These are phyloP conservation scores for Filosporella fistucella DNA, from an alignment of 495 filamentous ascomycete genomes.

Conservation along the genomic window DNA sequence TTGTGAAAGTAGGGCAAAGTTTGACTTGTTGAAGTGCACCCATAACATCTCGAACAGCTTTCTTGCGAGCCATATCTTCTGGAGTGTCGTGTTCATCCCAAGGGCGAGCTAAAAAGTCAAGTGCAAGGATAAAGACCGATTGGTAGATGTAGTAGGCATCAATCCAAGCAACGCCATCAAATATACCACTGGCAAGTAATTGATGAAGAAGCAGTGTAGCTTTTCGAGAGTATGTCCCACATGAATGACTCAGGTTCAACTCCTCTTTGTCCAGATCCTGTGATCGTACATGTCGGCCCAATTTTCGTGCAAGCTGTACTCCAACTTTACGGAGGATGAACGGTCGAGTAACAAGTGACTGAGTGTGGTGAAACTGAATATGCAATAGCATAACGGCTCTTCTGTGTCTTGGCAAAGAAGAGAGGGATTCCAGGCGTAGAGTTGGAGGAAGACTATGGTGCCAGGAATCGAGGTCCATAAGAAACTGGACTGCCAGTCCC, in stretches of 20 bases:
- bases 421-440: slow-evolving; percentile 21
- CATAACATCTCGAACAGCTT: slow-evolving; percentile 20
- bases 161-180: slow-evolving; percentile 23
- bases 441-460: slow-evolving; percentile 29
- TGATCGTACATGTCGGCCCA: slow-evolving; percentile 18
- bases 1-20: slow-evolving; percentile 21
- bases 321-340: slow-evolving; percentile 26
- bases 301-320: slow-evolving; percentile 18
- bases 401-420: slow-evolving; percentile 22
- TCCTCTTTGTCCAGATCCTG: slow-evolving; percentile 23
- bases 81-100: slow-evolving; percentile 15
- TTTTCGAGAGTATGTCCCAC: slow-evolving; percentile 18
- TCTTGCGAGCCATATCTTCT: slow-evolving; percentile 20
- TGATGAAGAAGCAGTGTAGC: slow-evolving; percentile 16
- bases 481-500: slow-evolving; percentile 21
- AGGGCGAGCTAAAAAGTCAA: slow-evolving; percentile 23
- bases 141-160: slow-evolving; percentile 27
- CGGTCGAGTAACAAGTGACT: slow-evolving; percentile 27
- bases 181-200: slow-evolving; percentile 9
- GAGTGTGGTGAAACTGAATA: slow-evolving; percentile 28
- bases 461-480: slow-evolving; percentile 34
- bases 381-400: slow-evolving; percentile 27
- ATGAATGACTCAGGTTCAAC: slow-evolving; percentile 13
- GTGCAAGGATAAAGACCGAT: slow-evolving; percentile 20
- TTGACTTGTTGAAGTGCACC: slow-evolving; percentile 10